Evolutionary conservation across 1,284 basidiomycete genomes (phyloP).

Genomic region (Leccinum solheimii): DNA sequence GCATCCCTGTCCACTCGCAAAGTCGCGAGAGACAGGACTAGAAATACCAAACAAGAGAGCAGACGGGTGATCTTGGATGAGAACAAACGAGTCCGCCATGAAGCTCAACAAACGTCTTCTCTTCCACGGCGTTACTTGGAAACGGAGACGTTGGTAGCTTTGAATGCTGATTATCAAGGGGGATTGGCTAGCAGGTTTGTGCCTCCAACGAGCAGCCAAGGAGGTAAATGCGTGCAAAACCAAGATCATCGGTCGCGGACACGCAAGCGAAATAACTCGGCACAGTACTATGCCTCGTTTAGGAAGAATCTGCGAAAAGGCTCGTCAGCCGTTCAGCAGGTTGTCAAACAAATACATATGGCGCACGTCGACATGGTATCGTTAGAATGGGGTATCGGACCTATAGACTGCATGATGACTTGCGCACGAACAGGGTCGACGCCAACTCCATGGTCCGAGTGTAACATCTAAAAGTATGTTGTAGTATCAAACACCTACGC

Average conservation of each 20-base stretch:
- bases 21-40: not conserved
- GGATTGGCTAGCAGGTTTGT: not conserved
- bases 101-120: not conserved
- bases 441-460: not conserved
- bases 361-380: not conserved
- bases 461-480: not conserved
- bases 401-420: not conserved
- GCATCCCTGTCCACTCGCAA: not conserved
- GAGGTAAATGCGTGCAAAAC: not conserved
- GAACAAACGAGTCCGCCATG: not conserved
- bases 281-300: not conserved
- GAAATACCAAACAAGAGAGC: slow-evolving; percentile 2
- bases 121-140: not conserved
- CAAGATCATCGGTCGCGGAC: not conserved
- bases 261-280: not conserved
- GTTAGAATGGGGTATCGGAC: not conserved
- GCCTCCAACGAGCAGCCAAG: not conserved
- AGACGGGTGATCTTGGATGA: slow-evolving; percentile 1
- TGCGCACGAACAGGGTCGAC: not conserved
- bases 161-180: not conserved
- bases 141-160: not conserved
- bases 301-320: not conserved
- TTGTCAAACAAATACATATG: not conserved
- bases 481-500: not conserved
- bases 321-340: not conserved